phyloP scores from a whole-genome alignment of 2,329 filamentous ascomycete species.

The Trichophyton benhamiae region DNA sequence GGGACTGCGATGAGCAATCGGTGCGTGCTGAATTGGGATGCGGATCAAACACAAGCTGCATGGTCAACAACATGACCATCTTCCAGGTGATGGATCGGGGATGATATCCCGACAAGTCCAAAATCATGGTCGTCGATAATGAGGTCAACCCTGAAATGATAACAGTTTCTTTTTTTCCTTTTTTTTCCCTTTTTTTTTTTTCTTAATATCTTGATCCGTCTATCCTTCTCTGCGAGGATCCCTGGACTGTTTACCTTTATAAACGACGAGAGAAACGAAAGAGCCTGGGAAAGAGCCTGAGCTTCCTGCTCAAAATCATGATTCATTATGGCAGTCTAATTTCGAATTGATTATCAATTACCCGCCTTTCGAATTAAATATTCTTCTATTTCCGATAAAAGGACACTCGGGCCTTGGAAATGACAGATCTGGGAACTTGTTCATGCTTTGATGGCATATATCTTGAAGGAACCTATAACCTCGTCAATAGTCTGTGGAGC shows the following conservation, averaged over 20 bases:
- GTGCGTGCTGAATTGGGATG: conserved; percentile 16
- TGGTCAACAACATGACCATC: conserved; percentile 15
- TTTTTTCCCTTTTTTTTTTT: too few relatives aligned
- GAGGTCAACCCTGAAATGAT: neutral
- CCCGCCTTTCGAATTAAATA: neutral
- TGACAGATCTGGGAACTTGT: neutral
- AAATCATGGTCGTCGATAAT: neutral
- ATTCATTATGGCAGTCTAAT: too few relatives aligned
- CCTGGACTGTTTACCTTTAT: too few relatives aligned
- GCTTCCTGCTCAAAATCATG: too few relatives aligned
- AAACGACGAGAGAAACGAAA: too few relatives aligned
- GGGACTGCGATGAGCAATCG: conserved; percentile 8
- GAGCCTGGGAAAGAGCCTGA: too few relatives aligned
- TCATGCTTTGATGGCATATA: conserved; percentile 43
- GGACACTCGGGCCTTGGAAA: neutral
- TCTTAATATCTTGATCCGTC: too few relatives aligned
- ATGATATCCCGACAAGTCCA: neutral
- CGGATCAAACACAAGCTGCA: conserved; percentile 11
- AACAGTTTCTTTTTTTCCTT: too few relatives aligned
- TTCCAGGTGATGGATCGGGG: conserved; percentile 14
- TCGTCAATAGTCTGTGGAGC: conserved; percentile 4
- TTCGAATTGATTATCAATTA: neutral
- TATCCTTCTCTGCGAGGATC: too few relatives aligned
- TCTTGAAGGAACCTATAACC: conserved; percentile 36
- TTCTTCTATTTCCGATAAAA: neutral